Evolutionary conservation across 208 protist genomes (phyloP), one percentile per base, ranked within the genome.

Genomic region (Leptomonas pyrrhocoris): DNA sequence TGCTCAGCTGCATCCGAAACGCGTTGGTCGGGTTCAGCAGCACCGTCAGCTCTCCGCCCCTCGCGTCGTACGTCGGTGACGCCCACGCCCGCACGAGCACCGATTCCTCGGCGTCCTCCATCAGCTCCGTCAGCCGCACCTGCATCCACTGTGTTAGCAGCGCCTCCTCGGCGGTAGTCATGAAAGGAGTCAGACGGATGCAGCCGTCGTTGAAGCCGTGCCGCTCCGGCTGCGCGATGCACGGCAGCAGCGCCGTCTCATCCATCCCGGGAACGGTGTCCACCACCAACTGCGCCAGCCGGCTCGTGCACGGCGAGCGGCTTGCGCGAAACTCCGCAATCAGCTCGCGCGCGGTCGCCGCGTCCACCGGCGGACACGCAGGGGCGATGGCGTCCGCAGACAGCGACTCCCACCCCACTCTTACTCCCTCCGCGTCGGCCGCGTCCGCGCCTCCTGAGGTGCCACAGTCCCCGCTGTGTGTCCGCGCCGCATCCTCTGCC

Each of bases 1-100:
- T 76, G 56, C 70, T 69, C 18, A 76, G 48, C 56, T 76, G 70
- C 62, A 76, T 43, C 43, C 70, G 70, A n/a, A 76, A 68, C 3
- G 70, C 70, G 16, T 64, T 69, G 13, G 62, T 76, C 16, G 62
- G 62, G 62, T 69, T 61, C 13, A 69, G 13, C 12, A 76, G 48
- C 31, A 76, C 46, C 23, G 70, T 76, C 70, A 76, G 46, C 62
- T 76, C 70, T 0, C 70, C 70, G 15, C 36, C 36, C 28, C 49
- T n/a, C 8, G 62, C 27, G 48, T 76, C 70, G 40, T 65, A 76
- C 15, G 40, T 59, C 27, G 70, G 70, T 34, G 70, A 76, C 27
- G 70, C 70, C 61, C 70, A 76, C 15, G 40, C 50, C 38, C 40
- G 63, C 62, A 76, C 46, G 1, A 76, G 21, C 19, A 31, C 70